Evolutionary conservation across 768 basidiomycete genomes (phyloP).

Genomic region (Boletus rufocinnamomeus): DNA sequence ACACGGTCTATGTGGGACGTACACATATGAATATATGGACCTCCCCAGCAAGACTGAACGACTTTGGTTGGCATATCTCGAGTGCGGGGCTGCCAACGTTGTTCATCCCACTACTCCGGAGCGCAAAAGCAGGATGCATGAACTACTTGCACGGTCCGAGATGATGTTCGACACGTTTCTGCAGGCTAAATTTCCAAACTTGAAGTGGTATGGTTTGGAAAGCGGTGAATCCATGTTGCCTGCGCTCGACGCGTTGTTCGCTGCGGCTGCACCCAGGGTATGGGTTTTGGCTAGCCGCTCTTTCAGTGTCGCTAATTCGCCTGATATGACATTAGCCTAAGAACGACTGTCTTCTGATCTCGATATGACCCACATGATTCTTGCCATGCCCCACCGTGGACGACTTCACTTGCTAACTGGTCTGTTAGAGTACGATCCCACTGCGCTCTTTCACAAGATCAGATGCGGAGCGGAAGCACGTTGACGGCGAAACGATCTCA

Average conservation of each 20-base stretch:
- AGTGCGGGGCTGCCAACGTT: slow-evolving; percentile 45
- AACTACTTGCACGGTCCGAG: slow-evolving; percentile 73
- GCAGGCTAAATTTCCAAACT: too few relatives aligned
- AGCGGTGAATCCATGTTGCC: too few relatives aligned
- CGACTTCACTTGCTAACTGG: too few relatives aligned
- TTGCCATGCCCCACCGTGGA: too few relatives aligned
- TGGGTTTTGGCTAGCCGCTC: too few relatives aligned
- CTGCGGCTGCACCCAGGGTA: too few relatives aligned
- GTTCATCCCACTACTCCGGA: slow-evolving; percentile 33
- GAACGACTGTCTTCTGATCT: too few relatives aligned
- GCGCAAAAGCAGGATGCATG: slow-evolving; percentile 60
- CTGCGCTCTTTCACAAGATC: too few relatives aligned
- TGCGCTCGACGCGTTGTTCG: too few relatives aligned
- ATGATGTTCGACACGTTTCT: too few relatives aligned
- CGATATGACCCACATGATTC: slow-evolving; percentile 68
- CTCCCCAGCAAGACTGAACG: slow-evolving; percentile 83
- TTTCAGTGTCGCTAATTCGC: background rate
- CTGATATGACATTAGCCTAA: slow-evolving; percentile 40
- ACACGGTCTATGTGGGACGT: slow-evolving; percentile 74
- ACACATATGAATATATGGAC: slow-evolving; percentile 93
- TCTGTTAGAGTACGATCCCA: too few relatives aligned
- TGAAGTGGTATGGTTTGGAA: too few relatives aligned
- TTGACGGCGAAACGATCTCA: slow-evolving; percentile 60
- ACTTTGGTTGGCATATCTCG: slow-evolving; percentile 88
- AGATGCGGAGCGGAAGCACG: slow-evolving; percentile 69